Percentiles rank a stretch among this genome's conserved stretches.
These are phyloP conservation scores for Chytridium lagenaria DNA, from an alignment of 371 early-diverging fungal genomes.

Conservation along the genomic window DNA sequence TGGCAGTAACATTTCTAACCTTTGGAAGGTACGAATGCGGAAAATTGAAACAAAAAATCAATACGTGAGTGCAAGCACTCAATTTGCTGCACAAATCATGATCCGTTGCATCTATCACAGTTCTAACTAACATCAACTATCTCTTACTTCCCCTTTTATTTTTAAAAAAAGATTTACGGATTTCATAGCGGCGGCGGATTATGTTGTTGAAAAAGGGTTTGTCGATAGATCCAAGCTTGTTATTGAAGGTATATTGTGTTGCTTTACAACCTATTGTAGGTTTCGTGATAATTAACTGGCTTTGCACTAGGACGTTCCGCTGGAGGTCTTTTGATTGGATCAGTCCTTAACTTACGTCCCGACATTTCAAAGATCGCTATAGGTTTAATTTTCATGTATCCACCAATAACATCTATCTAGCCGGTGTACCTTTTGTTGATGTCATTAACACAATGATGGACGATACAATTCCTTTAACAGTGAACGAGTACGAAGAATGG, in stretches of 20 bases:
- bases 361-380: conserved; percentile 47
- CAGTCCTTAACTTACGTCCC: conserved; percentile 51
- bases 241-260: conserved; percentile 45
- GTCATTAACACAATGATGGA: conserved; percentile 61
- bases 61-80: too few relatives aligned
- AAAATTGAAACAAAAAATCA: conserved; percentile 55
- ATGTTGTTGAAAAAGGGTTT: conserved; percentile 42
- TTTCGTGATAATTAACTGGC: neutral
- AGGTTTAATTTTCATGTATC: conserved; percentile 31
- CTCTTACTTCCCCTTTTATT: too few relatives aligned
- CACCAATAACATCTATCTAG: conserved; percentile 36
- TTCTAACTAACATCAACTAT: too few relatives aligned
- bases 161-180: conserved; percentile 58
- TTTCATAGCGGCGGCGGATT: conserved; percentile 49
- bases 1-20: conserved; percentile 1
- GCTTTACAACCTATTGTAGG: neutral
- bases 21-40: conserved; percentile 47
- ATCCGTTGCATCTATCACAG: too few relatives aligned
- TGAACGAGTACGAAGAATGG: conserved; percentile 59
- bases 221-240: conserved; percentile 44
- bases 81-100: too few relatives aligned
- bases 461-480: conserved; percentile 50
- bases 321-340: conserved; percentile 57
- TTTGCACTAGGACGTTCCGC: conserved; percentile 42
- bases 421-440: conserved; percentile 61